Evolutionary conservation across 2,329 filamentous ascomycete genomes (phyloP), one percentile per base, ranked within the genome.

Genomic region (Aureobasidium sp.): DNA sequence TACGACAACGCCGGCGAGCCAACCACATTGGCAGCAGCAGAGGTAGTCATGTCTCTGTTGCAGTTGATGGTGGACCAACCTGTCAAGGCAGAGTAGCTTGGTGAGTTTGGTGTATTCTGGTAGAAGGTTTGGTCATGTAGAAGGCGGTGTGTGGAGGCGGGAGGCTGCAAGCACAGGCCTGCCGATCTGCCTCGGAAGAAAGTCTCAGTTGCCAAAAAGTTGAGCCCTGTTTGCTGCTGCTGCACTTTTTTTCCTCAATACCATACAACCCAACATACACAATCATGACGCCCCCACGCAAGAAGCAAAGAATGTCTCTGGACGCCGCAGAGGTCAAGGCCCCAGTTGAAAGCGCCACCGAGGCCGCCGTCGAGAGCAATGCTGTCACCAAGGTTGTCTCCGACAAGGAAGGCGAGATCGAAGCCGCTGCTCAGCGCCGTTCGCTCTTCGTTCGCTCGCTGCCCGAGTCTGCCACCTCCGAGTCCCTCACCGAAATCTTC

Each of bases 401-500:
- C 6, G 14, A 39, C 50, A 57, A 60, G 48, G 47, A 54, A 53
- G 42, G 47, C 59, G 45, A 50, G 47, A 19, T 17, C 37, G 54
- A 67, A 35, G 47, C 61, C 62, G 58, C 61, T 60, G 44, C 64
- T n/a, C 63, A 63, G 40, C 64, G 69, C 64, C 66, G 73, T 66
- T 72, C 93, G 49, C 85, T 99, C 67, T 99, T 99, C 77, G 87
- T 99, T 66, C 90, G 93, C 69, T 92, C 89, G 56, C 83, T 99
- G 52, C 90, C 92, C 22, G 77, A 87, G 24, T 83, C 81, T 27
- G 87, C 88, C 40, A 97, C 92, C 37, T 90, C 85, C 71, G 91
- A 97, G 70, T 82, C 82, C 59, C 81, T 99, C 65, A 90, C 91
- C 63, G 87, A 91, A 63, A 88, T 92, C 74, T 99, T 99, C 77